Conservation (phyloP, 1,284 basidiomycete species). For the Ceratobasidium sp. region DNA sequence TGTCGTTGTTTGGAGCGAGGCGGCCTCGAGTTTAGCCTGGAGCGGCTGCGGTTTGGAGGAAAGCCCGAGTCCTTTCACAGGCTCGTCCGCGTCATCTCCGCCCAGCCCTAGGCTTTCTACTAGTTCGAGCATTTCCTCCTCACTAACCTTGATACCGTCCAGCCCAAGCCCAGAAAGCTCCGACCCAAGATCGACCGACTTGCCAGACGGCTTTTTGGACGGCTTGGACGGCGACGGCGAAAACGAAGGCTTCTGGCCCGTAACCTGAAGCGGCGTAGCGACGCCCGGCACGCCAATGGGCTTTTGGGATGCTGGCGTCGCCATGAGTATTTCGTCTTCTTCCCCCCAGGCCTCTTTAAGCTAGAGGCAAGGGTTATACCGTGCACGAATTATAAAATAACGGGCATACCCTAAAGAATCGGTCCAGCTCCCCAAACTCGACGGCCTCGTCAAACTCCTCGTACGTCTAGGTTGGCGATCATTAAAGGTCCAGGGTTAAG, state of each 20-base stretch:
- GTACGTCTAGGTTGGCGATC: constrained; percentile 61
- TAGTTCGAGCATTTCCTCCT: constrained; percentile 75
- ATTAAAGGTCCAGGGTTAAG: not conserved
- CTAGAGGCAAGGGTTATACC: constrained; percentile 49
- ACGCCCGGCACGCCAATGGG: constrained; percentile 84
- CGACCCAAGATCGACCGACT: constrained; percentile 72
- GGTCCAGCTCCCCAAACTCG: constrained; percentile 76
- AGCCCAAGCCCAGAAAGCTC: constrained; percentile 77
- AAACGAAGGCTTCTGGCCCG: constrained; percentile 69
- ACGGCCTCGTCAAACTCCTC: constrained; percentile 81
- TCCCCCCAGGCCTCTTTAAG: constrained; percentile 72
- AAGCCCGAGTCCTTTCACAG: constrained; percentile 69
- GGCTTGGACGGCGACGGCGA: constrained; percentile 59
- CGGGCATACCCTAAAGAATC: constrained; percentile 67
- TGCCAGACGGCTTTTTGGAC: constrained; percentile 63
- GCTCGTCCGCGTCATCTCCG: constrained; percentile 76
- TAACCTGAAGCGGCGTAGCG: constrained; percentile 78
- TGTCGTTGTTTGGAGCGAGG: constrained; percentile 22
- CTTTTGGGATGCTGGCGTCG: constrained; percentile 64
- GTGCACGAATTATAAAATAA: not conserved
- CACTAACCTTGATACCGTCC: constrained; percentile 77
- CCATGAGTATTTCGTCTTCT: constrained; percentile 64
- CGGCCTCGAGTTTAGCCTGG: constrained; percentile 26
- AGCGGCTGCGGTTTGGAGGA: constrained; percentile 23
- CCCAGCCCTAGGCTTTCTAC: constrained; percentile 79